Evolutionary conservation across 129 eudicot species (phyloP), one percentile per base, ranked within the genome.

Genomic region (Flaveria bidentis): DNA sequence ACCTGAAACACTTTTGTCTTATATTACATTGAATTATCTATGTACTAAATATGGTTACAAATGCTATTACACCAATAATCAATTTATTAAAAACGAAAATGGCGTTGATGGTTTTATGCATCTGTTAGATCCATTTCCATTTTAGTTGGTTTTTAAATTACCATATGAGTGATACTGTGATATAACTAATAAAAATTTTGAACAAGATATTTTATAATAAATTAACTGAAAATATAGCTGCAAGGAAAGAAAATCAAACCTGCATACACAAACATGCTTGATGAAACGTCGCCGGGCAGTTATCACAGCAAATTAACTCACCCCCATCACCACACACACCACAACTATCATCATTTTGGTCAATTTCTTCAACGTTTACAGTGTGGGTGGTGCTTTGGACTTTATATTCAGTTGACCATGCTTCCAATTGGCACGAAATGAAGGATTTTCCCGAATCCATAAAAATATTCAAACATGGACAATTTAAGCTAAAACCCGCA

Each of bases 281-380:
- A 85, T 94, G 99, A 76, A 84, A 94, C 7, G 99, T 90, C 18
- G 99, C 87, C 53, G 99, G 99, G 71, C 99, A 94, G 78, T 85
- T 87, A 82, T 94, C 99, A 76, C 99, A 94, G 74, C 99, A 94
- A 53, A 94, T 82, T 74, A 94, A 61, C 85, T 91, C 96, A 13
- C 99, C 99, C 20, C 92, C 99, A 73, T 87, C 97, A 60, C 99
- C 99, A 85, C 99, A 94, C 56, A 86, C 79, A 10, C 99, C 99
- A 79, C 99, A 94, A 58, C 90, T 89, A 75, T 94, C 99, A 80
- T 94, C 99, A 58, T 89, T 94, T 71, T 86, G 85, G 80, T 94
- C 99, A 2, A 74, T 44, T 14, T 85, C 90, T 55, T 91, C 86
- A 46, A 80, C 77, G 22, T 39, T 82, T 12, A 76, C 75, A 22